Evolutionary conservation across 108 stramenopile species (phyloP).

Genomic region (Bacterosira constricta): DNA sequence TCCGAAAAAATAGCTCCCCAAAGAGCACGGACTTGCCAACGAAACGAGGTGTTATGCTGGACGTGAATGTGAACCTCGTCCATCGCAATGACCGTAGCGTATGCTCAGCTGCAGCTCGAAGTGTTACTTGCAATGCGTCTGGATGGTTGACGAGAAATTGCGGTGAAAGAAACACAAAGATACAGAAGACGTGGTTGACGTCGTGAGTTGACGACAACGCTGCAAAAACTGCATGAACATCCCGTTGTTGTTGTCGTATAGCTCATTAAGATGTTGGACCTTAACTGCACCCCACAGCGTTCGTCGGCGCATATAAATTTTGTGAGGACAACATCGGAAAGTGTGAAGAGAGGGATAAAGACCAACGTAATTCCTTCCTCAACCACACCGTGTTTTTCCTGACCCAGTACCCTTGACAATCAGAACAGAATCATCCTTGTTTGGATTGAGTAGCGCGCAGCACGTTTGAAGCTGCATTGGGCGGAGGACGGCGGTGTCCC

Average conservation of each 20-base stretch:
- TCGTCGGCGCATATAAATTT: too few species aligned
- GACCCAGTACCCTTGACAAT: too few species aligned
- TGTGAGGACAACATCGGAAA: too few species aligned
- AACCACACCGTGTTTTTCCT: too few species aligned
- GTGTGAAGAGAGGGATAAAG: too few species aligned
- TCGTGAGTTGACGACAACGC: not conserved
- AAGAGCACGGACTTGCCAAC: not conserved
- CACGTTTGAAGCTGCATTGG: too few species aligned
- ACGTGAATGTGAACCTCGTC: not conserved
- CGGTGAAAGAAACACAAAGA: not conserved
- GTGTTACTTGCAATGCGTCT: not conserved
- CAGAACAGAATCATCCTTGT: too few species aligned
- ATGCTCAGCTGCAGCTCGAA: not conserved
- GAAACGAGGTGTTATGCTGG: not conserved
- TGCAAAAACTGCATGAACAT: not conserved
- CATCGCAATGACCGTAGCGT: not conserved
- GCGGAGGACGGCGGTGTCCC: too few species aligned
- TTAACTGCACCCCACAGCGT: too few species aligned
- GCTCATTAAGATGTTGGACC: not conserved
- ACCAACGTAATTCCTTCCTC: too few species aligned
- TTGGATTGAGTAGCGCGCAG: too few species aligned
- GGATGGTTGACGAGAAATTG: not conserved
- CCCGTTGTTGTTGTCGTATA: not conserved
- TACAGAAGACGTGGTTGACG: not conserved
- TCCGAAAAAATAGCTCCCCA: not conserved